Percentiles rank a stretch among this genome's conserved stretches.
Evolutionary conservation across 2,329 filamentous ascomycete species (phyloP).

Genomic region (Cryphonectria japonica): DNA sequence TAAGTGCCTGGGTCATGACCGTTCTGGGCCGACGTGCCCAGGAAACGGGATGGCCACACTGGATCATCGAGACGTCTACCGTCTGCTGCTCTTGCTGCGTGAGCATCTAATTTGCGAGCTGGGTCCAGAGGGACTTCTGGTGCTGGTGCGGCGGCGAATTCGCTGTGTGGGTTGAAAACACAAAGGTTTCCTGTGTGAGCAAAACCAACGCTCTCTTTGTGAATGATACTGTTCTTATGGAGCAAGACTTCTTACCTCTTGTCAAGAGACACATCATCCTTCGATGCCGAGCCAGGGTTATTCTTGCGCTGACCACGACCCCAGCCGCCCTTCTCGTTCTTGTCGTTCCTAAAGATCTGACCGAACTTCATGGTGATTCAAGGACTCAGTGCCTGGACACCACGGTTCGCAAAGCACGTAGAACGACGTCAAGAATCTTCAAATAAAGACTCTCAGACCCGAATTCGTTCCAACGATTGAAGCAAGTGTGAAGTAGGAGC

Average conservation of each 20-base stretch:
- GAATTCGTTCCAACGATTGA: neutral
- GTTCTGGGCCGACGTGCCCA: neutral
- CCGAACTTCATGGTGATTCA: slow-evolving; percentile 7
- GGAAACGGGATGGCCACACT: slow-evolving; percentile 1
- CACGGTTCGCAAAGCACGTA: neutral
- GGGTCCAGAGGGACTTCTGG: neutral
- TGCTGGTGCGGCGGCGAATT: neutral
- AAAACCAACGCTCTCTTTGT: neutral
- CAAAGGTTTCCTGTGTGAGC: neutral
- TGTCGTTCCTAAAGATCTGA: slow-evolving; percentile 8
- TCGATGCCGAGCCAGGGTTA: neutral
- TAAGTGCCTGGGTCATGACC: neutral
- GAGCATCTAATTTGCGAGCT: neutral
- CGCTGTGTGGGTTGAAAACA: neutral
- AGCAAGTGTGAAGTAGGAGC: neutral
- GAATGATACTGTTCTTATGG: neutral
- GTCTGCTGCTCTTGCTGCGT: neutral
- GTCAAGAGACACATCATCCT: neutral
- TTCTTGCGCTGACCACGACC: neutral
- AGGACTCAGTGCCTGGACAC: neutral
- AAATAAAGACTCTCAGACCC: neutral
- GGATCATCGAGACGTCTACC: neutral
- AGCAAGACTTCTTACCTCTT: neutral
- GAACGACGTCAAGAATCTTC: neutral
- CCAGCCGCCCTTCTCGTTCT: neutral